Evolutionary conservation across 2,329 filamentous ascomycete species (phyloP).

Genomic region (Trichoderma lentiforme): DNA sequence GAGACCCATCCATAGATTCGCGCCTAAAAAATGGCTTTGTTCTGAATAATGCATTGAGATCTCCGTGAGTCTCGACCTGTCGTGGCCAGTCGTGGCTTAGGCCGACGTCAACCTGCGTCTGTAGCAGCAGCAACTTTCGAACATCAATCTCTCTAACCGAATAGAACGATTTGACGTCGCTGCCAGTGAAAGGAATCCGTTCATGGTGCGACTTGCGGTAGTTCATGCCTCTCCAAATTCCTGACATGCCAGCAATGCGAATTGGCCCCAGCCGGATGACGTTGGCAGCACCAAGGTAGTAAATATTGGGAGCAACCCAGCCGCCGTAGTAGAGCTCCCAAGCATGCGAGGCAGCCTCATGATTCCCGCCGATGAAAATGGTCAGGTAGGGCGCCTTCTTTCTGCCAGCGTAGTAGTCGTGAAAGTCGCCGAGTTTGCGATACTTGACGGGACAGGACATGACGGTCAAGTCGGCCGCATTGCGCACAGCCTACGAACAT

Average conservation of each 20-base stretch:
- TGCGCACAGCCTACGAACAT: slow-evolving; percentile 68
- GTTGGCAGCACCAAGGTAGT: slow-evolving; percentile 92
- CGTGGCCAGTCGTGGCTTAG: slow-evolving; percentile 96
- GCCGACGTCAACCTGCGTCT: slow-evolving; percentile 86
- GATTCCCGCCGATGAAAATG: slow-evolving; percentile 90
- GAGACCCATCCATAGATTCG: slow-evolving; percentile 69
- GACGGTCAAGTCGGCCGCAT: slow-evolving; percentile 79
- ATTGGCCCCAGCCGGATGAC: slow-evolving; percentile 79
- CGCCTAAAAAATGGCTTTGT: slow-evolving; percentile 71
- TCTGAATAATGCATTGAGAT: slow-evolving; percentile 64
- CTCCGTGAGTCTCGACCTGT: slow-evolving; percentile 73
- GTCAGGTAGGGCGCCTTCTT: slow-evolving; percentile 81
- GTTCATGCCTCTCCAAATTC: slow-evolving; percentile 91
- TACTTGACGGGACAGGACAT: slow-evolving; percentile 91
- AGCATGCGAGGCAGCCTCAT: slow-evolving; percentile 86
- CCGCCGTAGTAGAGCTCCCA: slow-evolving; percentile 95
- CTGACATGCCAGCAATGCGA: slow-evolving; percentile 84
- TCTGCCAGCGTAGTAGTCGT: slow-evolving; percentile 83
- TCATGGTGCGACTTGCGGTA: slow-evolving; percentile 83
- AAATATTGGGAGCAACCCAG: slow-evolving; percentile 96
- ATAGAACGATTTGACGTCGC: slow-evolving; percentile 79
- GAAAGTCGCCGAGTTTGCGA: slow-evolving; percentile 84
- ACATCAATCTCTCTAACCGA: slow-evolving; percentile 87
- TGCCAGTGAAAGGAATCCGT: slow-evolving; percentile 74
- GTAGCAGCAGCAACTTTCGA: slow-evolving; percentile 80